Evolutionary conservation across 164 flowering plant genomes (phyloP).

Genomic region (Buxus sempervirens): DNA sequence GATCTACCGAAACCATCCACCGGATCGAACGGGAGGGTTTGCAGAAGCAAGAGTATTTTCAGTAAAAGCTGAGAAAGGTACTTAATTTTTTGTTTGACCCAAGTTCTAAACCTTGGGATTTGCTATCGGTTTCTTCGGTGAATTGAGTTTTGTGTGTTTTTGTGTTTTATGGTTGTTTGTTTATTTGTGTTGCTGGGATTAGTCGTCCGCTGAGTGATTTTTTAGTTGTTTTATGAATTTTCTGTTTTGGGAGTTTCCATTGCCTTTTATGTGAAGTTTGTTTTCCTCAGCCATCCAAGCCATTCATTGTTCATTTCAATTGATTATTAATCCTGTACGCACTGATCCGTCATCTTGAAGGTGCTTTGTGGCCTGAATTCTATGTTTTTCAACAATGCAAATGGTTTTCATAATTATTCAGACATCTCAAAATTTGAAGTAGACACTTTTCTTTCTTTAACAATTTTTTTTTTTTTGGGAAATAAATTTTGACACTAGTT

Average conservation of each 20-base stretch:
- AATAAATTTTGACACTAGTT: too few species aligned
- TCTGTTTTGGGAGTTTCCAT: too few species aligned
- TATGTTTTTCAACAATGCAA: not conserved
- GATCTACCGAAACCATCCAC: constrained; percentile 34
- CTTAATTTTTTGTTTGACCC: not conserved
- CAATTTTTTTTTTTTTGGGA: too few species aligned
- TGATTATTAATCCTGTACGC: not conserved
- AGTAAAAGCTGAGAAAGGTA: constrained; percentile 27
- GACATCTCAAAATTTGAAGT: not conserved
- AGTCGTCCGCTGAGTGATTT: not conserved
- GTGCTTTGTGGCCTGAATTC: not conserved
- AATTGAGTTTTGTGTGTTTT: not conserved
- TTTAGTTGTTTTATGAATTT: too few species aligned
- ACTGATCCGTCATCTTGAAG: not conserved
- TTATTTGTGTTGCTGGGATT: not conserved
- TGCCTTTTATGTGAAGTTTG: too few species aligned
- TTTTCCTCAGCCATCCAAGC: too few species aligned
- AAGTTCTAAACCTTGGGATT: not conserved
- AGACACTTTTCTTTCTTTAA: too few species aligned
- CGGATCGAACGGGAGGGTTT: constrained; percentile 31
- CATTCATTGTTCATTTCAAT: not conserved
- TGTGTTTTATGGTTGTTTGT: not conserved
- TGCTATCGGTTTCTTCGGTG: not conserved
- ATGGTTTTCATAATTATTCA: not conserved
- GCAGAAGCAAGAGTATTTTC: constrained; percentile 31